Evolutionary conservation across 2,329 filamentous ascomycete genomes (phyloP).

Genomic region (Sporothrix euskadiensis): DNA sequence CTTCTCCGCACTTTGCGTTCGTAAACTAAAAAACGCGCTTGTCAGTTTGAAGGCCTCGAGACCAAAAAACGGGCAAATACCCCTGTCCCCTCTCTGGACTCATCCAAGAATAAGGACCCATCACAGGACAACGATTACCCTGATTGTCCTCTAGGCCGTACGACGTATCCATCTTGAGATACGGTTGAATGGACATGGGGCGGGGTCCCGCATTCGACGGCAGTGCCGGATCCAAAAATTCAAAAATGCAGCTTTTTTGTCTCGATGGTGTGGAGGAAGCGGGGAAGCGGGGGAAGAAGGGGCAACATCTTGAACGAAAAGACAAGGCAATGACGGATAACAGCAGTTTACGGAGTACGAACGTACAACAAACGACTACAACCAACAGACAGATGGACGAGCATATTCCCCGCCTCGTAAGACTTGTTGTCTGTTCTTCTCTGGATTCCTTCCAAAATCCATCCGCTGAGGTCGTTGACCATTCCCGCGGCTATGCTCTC

Average conservation of each 20-base stretch:
- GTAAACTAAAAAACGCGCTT: too few relatives aligned
- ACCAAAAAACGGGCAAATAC: neutral
- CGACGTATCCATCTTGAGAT: too few relatives aligned
- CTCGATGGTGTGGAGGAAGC: conserved; percentile 1
- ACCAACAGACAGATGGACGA: neutral
- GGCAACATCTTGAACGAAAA: too few relatives aligned
- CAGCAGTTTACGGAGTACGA: neutral
- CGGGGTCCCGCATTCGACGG: neutral
- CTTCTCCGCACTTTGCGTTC: neutral
- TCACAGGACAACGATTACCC: conserved; percentile 8
- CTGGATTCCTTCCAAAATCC: neutral
- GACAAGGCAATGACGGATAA: neutral
- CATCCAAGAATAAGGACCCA: neutral
- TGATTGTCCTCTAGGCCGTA: neutral
- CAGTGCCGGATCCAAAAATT: neutral
- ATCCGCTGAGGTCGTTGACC: neutral
- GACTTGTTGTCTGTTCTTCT: neutral
- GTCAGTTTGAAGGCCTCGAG: neutral
- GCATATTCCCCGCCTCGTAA: neutral
- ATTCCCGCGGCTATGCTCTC: neutral
- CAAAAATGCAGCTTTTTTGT: neutral
- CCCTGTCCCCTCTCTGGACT: neutral
- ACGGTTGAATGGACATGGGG: neutral
- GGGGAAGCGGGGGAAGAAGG: neutral
- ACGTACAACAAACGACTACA: neutral